Conservation (phyloP, 257 asterid genomes). For the Asclepias syriaca region DNA sequence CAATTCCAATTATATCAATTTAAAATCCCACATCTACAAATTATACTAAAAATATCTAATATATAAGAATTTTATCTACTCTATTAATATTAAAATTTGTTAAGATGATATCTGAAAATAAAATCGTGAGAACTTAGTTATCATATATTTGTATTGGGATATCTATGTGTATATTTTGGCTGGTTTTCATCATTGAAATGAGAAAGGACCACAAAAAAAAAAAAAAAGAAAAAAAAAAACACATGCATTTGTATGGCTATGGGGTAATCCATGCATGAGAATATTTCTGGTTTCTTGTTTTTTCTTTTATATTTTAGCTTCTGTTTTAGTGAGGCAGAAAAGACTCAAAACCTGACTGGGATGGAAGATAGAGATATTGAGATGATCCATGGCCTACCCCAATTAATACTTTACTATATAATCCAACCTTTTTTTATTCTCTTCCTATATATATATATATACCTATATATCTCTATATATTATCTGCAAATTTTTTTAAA, state of each 20-base stretch:
- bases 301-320: conserved; percentile 23
- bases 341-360: conserved; percentile 18
- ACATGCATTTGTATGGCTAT: conserved; percentile 23
- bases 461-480: too few species aligned
- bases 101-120: too few species aligned
- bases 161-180: too few species aligned
- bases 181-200: neutral
- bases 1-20: too few species aligned
- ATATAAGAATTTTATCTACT: too few species aligned
- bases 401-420: neutral
- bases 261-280: conserved; percentile 28
- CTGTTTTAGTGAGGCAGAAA: conserved; percentile 14
- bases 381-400: conserved; percentile 21
- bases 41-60: too few species aligned
- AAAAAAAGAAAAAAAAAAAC: too few species aligned
- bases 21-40: too few species aligned
- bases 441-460: neutral
- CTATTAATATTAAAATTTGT: too few species aligned
- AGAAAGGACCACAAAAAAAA: conserved; percentile 28
- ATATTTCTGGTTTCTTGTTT: conserved; percentile 34
- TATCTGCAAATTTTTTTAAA: too few species aligned
- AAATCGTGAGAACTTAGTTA: too few species aligned
- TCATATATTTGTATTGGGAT: too few species aligned
- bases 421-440: neutral
- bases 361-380: conserved; percentile 16